These are phyloP conservation scores for Rhododendron vialii DNA, from an alignment of 148 eudicot genomes.

Conservation along the genomic window DNA sequence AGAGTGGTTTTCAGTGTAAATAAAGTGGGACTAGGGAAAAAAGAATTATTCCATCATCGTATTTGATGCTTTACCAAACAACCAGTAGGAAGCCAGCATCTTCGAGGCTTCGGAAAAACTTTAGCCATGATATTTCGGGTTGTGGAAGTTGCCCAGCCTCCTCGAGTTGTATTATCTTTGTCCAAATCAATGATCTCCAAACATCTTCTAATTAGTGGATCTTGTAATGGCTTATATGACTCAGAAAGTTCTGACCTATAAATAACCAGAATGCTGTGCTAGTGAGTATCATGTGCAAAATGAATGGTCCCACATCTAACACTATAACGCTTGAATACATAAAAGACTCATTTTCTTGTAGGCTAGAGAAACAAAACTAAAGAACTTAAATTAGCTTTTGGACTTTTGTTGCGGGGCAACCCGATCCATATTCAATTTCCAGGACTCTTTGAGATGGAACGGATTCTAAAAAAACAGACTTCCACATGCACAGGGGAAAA, in stretches of 20 bases:
- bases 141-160: constrained; percentile 30
- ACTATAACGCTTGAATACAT: neutral
- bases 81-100: constrained; percentile 94
- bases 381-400: neutral
- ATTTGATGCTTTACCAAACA: constrained; percentile 53
- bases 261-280: neutral
- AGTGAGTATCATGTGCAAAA: neutral
- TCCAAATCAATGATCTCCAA: constrained; percentile 64
- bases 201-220: constrained; percentile 60
- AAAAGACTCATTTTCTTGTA: neutral
- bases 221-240: constrained; percentile 69
- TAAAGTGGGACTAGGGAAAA: neutral
- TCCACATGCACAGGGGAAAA: no score
- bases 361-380: neutral
- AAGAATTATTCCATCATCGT: neutral
- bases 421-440: neutral
- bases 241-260: constrained; percentile 61
- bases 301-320: neutral
- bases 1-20: neutral
- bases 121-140: constrained; percentile 59
- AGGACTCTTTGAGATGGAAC: neutral
- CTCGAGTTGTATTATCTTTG: constrained; percentile 34
- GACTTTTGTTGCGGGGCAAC: neutral
- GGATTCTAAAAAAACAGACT: neutral
- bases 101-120: constrained; percentile 69